Base-by-base conservation (phyloP, 2,329 filamentous ascomycete genomes). In the Verticillium nubilum region DNA sequence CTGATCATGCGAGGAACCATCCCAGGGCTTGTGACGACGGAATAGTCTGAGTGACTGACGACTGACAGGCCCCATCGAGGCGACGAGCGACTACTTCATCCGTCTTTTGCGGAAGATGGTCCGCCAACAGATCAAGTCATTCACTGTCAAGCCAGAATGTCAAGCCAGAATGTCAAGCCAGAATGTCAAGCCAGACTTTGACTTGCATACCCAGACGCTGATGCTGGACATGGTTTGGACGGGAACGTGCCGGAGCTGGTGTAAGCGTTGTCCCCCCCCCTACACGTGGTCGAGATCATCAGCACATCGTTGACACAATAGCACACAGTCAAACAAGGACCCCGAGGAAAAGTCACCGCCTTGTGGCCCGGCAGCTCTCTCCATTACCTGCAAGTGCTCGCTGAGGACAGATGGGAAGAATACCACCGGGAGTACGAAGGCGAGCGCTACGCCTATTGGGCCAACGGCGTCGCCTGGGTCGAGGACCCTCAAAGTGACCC, bases 371-470 rank as follows among this genome's bases (percentile, higher is more conserved):
- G 78, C 26, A 75, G 72, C 59, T 70, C 72, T 9, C 68, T 75
- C 53, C 67, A 74, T 23, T 78, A 74, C 66, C 67, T 70, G 50
- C 63, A 69, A 59, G 59, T 74, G 58, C 66, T 76, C 19, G 64
- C 69, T 12, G 69, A 74, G 3, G 72, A 81, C 12, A 69, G 80
- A 7, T 71, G 71, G 1, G 79, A 82, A 64, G 78, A 82, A 62
- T 81, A 80, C 62, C 73, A 80, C 3, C 74, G 81, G 42, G 67
- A 67, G 54, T 81, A 81, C 62, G 68, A 71, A 17, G 59, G n/a
- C n/a, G 64, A 81, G 64, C 67, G 72, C 17, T 81, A 77, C 63
- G 61, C 73, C 27, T 80, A 80, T 62, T 74, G 81, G 76, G 79
- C 78, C 0, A 80, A 80, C 66, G 78, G 79, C 1, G 76, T 77